phyloP scores from a whole-genome alignment of 345 rosid genomes.

The Erucastrum elatum region DNA sequence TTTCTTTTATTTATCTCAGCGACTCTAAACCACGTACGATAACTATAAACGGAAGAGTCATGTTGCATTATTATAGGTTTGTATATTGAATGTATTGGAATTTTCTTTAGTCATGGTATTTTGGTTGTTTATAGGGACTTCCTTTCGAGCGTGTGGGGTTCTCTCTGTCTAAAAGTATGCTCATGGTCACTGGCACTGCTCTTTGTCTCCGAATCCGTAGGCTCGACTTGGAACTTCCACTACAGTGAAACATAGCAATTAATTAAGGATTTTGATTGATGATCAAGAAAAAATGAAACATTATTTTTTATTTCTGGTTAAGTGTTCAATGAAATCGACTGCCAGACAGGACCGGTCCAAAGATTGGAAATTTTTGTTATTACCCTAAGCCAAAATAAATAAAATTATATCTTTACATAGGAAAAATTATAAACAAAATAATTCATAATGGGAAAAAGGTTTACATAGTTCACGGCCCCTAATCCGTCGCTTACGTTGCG shows the following conservation, averaged over 20 bases:
- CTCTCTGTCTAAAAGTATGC: not conserved
- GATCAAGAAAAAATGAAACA: not conserved
- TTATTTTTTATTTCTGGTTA: not conserved
- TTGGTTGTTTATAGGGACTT: not conserved
- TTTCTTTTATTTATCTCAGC: not conserved
- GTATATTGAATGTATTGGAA: slow-evolving; percentile 1
- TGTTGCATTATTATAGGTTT: not conserved
- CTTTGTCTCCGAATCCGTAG: not conserved
- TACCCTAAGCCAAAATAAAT: too few species aligned
- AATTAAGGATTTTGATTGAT: not conserved
- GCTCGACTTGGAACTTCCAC: not conserved
- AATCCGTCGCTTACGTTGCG: too few species aligned
- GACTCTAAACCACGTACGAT: not conserved
- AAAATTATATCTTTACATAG: too few species aligned
- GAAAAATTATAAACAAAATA: too few species aligned
- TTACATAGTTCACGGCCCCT: too few species aligned
- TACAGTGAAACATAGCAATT: not conserved
- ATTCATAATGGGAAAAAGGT: too few species aligned
- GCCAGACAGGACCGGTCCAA: too few species aligned
- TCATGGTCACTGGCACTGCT: not conserved
- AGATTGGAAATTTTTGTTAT: too few species aligned
- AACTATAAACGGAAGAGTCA: not conserved
- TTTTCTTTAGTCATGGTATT: not conserved
- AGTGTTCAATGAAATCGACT: not conserved
- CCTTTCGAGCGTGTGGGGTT: not conserved